These are phyloP conservation scores for Podospora pseudopauciseta DNA, from an alignment of 495 filamentous ascomycete genomes.

Conservation along the genomic window DNA sequence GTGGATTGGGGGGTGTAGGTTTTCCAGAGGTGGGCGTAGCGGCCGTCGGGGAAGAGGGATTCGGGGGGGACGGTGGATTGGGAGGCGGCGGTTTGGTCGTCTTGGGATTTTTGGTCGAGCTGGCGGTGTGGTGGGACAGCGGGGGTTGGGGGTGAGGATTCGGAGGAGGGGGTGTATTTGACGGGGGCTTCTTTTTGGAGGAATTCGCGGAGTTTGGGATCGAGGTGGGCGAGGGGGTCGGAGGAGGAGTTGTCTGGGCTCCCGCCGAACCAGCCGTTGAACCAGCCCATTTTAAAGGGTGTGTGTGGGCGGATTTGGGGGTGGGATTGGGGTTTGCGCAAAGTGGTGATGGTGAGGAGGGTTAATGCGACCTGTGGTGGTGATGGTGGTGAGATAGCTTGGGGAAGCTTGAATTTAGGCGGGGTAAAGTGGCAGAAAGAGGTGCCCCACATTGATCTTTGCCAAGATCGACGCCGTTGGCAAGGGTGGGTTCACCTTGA, in stretches of 20 bases:
- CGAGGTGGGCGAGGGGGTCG: slow-evolving; percentile 77
- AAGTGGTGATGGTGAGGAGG: neutral
- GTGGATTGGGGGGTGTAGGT: slow-evolving; percentile 67
- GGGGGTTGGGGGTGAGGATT: slow-evolving; percentile 8
- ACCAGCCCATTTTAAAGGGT: slow-evolving; percentile 63
- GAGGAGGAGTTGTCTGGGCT: slow-evolving; percentile 29
- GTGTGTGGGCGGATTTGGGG: neutral
- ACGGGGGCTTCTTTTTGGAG: slow-evolving; percentile 77
- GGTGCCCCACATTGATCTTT: neutral
- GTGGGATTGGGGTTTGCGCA: neutral
- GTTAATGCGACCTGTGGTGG: neutral
- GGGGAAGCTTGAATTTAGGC: slow-evolving; percentile 24
- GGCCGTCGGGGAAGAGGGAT: slow-evolving; percentile 64
- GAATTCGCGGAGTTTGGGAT: slow-evolving; percentile 79
- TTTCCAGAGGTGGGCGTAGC: slow-evolving; percentile 92
- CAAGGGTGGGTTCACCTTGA: neutral
- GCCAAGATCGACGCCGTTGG: neutral
- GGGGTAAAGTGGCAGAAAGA: slow-evolving; percentile 25
- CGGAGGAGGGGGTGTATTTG: slow-evolving; percentile 54
- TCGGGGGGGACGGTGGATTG: slow-evolving; percentile 30
- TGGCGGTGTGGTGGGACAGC: slow-evolving; percentile 7
- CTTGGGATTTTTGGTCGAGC: neutral
- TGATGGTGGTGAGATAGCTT: slow-evolving; percentile 8
- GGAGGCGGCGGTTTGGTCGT: slow-evolving; percentile 4
- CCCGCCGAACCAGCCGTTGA: slow-evolving; percentile 46